Base-by-base conservation (phyloP, 495 filamentous ascomycete genomes). In the Neurospora sp. region DNA sequence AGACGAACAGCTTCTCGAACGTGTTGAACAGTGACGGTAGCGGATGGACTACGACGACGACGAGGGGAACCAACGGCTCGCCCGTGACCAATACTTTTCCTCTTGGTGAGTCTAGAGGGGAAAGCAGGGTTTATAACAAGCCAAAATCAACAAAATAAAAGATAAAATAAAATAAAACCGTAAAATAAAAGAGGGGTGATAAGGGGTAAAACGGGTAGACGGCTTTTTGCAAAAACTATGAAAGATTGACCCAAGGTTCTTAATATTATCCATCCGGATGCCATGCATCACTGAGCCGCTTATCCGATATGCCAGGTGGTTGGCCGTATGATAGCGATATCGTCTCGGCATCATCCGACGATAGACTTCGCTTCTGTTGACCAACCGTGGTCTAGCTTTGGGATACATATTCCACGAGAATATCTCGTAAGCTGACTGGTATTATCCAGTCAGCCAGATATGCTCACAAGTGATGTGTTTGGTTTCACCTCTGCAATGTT, bases 1-100 rank as follows among this genome's bases (percentile, higher is more conserved):
- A 84, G 69, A 78, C 76, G 9, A 77, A 81, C 59, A 75, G 74
- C 20, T 83, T 83, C 54, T 46, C 69, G 12, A 80, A 80, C 35
- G 75, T 38, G 31, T 70, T 80, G 2, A 76, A 76, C 27, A 39
- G 16, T n/a, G 73, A 74, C 16, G 72, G 75, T 18, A 75, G 75
- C 4, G 69, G 69, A 8, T 82, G 77, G 76, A 77, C 71, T 5
- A 79, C 75, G 5, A 78, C 73, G 20, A 69, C 78, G 20, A 76
- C 71, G 4, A 75, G 75, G 9, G 73, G 72, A 6, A 71, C 75
- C 16, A 77, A 69, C 3, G 76, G 79, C 31, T 69, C 76, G 8
- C 70, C 69, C 5, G 78, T 78, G 9, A 76, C 75, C 7, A 75
- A 78, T n/a, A 77, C 70, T 4, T 84, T 83, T 40, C 59, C 79